These are phyloP conservation scores for Quambalaria eucalypti DNA, from an alignment of 1,284 basidiomycete species.

Conservation along the genomic window DNA sequence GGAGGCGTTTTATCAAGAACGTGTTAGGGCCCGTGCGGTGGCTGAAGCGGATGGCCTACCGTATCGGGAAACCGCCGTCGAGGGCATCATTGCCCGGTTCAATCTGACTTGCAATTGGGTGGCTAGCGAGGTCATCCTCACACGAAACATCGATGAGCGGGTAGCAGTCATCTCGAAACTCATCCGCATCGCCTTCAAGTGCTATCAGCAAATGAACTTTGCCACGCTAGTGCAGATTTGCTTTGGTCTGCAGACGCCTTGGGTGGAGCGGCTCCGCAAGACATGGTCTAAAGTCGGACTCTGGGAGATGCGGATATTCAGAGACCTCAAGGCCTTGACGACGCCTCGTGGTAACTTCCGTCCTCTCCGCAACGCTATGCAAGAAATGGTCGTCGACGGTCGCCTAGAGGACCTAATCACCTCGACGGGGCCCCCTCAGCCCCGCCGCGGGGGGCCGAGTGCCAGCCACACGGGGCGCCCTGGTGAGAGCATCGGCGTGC, in stretches of 20 bases:
- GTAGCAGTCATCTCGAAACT: constrained; percentile 65
- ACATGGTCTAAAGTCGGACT: constrained; percentile 62
- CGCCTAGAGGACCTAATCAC: constrained; percentile 15
- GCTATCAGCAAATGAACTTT: constrained; percentile 70
- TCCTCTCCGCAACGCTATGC: constrained; percentile 49
- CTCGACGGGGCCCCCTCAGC: constrained; percentile 4
- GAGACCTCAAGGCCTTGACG: constrained; percentile 65
- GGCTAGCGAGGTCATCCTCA: constrained; percentile 60
- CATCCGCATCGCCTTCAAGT: constrained; percentile 81
- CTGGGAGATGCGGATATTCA: constrained; percentile 67
- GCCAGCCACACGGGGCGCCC: neutral
- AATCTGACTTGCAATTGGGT: constrained; percentile 77
- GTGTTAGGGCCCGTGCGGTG: constrained; percentile 62
- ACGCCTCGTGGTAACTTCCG: constrained; percentile 63
- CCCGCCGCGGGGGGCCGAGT: neutral
- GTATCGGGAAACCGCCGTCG: constrained; percentile 25
- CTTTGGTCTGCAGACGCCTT: constrained; percentile 64
- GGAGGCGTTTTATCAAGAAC: constrained; percentile 68
- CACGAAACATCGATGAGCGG: constrained; percentile 53
- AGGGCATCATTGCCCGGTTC: constrained; percentile 71
- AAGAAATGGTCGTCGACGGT: constrained; percentile 19
- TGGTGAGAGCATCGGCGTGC: neutral
- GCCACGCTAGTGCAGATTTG: constrained; percentile 72
- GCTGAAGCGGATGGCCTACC: constrained; percentile 20
- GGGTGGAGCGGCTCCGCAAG: constrained; percentile 63